phyloP scores from a whole-genome alignment of 1,284 basidiomycete genomes.

The Puccinia hordei region DNA sequence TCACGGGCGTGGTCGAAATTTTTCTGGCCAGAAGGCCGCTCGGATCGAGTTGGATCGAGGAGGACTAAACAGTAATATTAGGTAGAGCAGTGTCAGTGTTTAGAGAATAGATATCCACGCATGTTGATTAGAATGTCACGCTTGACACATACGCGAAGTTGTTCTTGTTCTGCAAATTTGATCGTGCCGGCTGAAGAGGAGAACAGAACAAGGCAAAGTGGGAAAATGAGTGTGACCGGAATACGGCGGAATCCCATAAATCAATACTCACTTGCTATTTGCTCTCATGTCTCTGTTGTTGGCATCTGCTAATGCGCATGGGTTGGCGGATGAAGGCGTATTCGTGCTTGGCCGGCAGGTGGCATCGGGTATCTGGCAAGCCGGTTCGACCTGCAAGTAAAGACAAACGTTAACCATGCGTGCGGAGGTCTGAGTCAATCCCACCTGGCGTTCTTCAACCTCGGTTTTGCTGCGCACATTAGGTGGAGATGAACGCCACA shows the following conservation, averaged over 20 bases:
- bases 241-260: not conserved
- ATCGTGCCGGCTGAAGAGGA: not conserved
- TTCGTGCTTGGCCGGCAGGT: not conserved
- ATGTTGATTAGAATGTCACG: not conserved
- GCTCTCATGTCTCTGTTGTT: not conserved
- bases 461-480: not conserved
- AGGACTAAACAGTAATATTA: not conserved
- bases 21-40: not conserved
- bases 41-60: not conserved
- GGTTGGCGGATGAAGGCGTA: not conserved
- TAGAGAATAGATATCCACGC: not conserved
- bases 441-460: not conserved
- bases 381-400: not conserved
- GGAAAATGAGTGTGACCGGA: not conserved
- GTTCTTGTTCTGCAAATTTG: not conserved
- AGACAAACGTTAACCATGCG: not conserved
- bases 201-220: not conserved
- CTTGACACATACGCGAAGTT: not conserved
- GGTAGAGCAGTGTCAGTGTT: not conserved
- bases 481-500: not conserved
- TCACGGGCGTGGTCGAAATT: slow-evolving; percentile 1
- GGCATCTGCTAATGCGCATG: not conserved
- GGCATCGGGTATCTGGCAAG: not conserved
- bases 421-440: not conserved
- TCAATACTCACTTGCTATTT: slow-evolving; percentile 27